These are phyloP conservation scores for Scutellaria barbata DNA, from an alignment of 257 asterid species.

Conservation along the genomic window DNA sequence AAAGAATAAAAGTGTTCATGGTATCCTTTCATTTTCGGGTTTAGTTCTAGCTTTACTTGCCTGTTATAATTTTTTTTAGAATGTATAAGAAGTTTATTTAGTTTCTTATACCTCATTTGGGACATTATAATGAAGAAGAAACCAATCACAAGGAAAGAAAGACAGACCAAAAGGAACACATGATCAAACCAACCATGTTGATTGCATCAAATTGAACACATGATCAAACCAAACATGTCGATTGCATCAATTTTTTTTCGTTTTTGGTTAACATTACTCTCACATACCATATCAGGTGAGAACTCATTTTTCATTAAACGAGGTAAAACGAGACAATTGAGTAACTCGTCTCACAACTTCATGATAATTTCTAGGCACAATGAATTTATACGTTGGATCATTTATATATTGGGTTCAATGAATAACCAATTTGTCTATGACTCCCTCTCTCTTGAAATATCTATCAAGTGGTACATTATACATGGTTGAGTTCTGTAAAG, in stretches of 20 bases:
- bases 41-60: conserved; percentile 8
- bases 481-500: too few relatives aligned
- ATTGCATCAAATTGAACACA: neutral
- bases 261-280: neutral
- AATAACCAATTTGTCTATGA: neutral
- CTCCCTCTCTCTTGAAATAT: neutral
- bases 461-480: neutral
- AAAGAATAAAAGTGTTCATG: neutral
- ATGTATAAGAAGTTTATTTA: neutral
- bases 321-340: neutral
- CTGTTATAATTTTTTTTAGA: neutral
- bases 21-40: too few relatives aligned
- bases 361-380: neutral
- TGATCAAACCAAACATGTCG: neutral
- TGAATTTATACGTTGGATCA: neutral
- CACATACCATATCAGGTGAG: neutral
- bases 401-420: neutral
- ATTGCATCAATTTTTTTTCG: neutral
- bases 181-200: neutral
- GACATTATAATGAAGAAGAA: neutral
- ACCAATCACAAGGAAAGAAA: neutral
- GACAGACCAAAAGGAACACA: neutral
- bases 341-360: neutral
- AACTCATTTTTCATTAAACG: neutral
- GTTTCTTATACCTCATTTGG: neutral